Evolutionary conservation across 1,284 basidiomycete species (phyloP).

Genomic region (Porogramme epimiltina): DNA sequence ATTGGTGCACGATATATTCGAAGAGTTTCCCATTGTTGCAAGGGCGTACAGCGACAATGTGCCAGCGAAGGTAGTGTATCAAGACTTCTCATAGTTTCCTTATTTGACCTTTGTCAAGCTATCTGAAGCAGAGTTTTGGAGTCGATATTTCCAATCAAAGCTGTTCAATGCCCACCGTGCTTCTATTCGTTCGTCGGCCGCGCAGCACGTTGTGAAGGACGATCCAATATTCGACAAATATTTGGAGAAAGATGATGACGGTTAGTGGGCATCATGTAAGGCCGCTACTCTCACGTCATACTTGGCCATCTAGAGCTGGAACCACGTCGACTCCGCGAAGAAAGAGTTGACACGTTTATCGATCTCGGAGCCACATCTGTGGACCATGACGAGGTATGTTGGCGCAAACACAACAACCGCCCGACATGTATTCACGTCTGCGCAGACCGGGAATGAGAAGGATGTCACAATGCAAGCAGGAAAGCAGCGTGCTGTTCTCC

Average conservation of each 20-base stretch:
- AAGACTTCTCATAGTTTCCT: not conserved
- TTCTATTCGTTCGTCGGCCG: conserved; percentile 84
- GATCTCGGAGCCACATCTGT: conserved; percentile 88
- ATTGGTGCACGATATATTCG: conserved; percentile 93
- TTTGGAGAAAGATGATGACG: conserved; percentile 92
- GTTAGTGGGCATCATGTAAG: conserved; percentile 43
- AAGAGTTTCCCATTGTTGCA: conserved; percentile 94
- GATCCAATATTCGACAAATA: conserved; percentile 97
- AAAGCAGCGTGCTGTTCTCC: conserved; percentile 82
- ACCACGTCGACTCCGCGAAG: conserved; percentile 70
- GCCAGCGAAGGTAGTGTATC: conserved; percentile 65
- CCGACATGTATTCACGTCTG: not conserved
- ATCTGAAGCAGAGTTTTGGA: conserved; percentile 93
- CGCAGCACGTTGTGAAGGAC: conserved; percentile 85
- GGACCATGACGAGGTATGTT: conserved; percentile 83
- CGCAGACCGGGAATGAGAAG: conserved; percentile 82
- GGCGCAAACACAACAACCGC: not conserved
- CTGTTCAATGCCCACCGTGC: conserved; percentile 95
- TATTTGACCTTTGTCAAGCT: conserved; percentile 50
- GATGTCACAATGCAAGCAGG: conserved; percentile 98
- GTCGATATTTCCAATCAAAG: conserved; percentile 93
- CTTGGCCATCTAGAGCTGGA: conserved; percentile 66
- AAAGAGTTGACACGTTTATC: conserved; percentile 78
- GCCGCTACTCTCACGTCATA: no score
- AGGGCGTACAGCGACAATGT: conserved; percentile 94